A percentile compares a stretch with the other conserved stretches of the same genome.
Conservation (phyloP, 2,329 filamentous ascomycete species). For the Bimuria novae-zelandiae region DNA sequence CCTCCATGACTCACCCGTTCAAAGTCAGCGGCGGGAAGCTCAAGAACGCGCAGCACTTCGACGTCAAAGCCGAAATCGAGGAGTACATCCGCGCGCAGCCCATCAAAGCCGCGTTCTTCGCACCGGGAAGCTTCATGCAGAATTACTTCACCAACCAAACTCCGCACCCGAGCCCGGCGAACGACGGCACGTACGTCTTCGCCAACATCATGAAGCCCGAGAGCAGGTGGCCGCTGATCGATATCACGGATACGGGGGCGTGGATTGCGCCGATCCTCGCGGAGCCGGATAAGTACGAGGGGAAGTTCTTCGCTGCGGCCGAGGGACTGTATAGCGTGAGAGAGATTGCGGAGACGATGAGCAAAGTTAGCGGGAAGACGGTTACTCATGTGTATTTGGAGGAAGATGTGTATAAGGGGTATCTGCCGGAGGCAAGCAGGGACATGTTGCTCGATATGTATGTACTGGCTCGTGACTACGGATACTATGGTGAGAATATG, state of each 20-base stretch:
- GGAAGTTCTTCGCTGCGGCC: conserved; percentile 53
- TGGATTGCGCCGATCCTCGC: conserved; percentile 49
- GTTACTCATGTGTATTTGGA: conserved; percentile 29
- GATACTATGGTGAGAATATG: conserved; percentile 34
- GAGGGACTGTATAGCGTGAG: conserved; percentile 46
- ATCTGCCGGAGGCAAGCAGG: conserved; percentile 22
- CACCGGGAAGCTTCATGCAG: conserved; percentile 61
- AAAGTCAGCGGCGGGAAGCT: conserved; percentile 42
- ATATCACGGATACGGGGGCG: conserved; percentile 54
- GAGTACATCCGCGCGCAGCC: conserved; percentile 57
- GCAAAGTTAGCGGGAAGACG: conserved; percentile 47
- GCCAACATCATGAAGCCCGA: conserved; percentile 14
- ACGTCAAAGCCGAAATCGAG: conserved; percentile 62
- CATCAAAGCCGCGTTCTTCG: conserved; percentile 58
- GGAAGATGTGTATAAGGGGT: conserved; percentile 34
- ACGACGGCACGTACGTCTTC: conserved; percentile 36
- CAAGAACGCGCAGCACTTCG: conserved; percentile 55
- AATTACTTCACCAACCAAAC: conserved; percentile 46
- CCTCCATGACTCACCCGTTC: conserved; percentile 32
- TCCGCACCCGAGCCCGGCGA: conserved; percentile 16
- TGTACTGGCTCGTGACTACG: conserved; percentile 31
- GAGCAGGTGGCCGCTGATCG: conserved; percentile 46
- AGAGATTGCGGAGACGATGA: conserved; percentile 49
- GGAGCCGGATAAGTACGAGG: conserved; percentile 50
- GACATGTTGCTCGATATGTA: conserved; percentile 35